Base-by-base conservation (phyloP, 768 basidiomycete species). In the Pseudohyphozyma bogoriensis region DNA sequence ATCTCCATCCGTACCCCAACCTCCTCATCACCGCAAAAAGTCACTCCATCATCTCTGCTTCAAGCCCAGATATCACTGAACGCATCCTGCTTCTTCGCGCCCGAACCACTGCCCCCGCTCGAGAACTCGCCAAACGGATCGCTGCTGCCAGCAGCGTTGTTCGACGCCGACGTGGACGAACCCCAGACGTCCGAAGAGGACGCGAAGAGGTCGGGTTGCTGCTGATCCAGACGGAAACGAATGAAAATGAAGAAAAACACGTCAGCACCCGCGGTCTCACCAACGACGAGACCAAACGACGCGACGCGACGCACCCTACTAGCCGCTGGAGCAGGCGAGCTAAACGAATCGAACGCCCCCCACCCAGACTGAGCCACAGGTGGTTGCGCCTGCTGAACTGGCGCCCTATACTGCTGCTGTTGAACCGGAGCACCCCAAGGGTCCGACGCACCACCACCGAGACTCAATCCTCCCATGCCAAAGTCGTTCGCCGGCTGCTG, bases 1-100 rank as follows among this genome's bases (percentile, higher is more conserved):
- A n/a, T n/a, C n/a, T n/a, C n/a, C n/a, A n/a, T n/a, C n/a, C n/a
- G n/a, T n/a, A n/a, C n/a, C n/a, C n/a, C n/a, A n/a, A n/a, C n/a
- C n/a, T n/a, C n/a, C n/a, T 20, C 46, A 29, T 24, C n/a, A 24
- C 26, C 10, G 24, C 46, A 11, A 24, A n/a, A 47, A 8, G 15
- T 26, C 26, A 24, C 46, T 26, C 46, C 15, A 44, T n/a, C 42
- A n/a, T 13, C 9, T 26, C 46, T 15, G 13, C 46, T 11, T 47
- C 46, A 47, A 28, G 46, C 46, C 50, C 50, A 51, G n/a, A 51
- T 51, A 36, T 51, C 50, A 36, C n/a, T 26, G 33, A 51, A 51
- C 6, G 50, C 50, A 24, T 51, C 50, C 50, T 51, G 20, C 47
- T 50, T 31, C 2, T n/a, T 20, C 5, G 32, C 50, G 12, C 15